Evolutionary conservation across 768 basidiomycete genomes (phyloP).

Genomic region (Lactarius evosmus): DNA sequence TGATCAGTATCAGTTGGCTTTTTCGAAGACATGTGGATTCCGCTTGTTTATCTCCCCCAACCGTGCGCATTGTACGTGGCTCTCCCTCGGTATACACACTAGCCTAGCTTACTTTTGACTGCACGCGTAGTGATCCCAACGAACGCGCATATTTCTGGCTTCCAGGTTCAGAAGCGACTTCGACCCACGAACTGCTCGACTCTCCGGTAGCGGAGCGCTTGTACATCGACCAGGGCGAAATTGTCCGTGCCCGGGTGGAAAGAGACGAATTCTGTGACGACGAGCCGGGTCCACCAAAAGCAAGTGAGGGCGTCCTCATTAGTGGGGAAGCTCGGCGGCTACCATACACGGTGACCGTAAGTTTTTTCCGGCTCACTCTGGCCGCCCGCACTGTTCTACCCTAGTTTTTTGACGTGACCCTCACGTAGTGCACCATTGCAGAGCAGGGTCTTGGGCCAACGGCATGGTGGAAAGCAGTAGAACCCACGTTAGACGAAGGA

Average conservation of each 20-base stretch:
- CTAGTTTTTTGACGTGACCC: background rate
- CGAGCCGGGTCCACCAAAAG: constrained; percentile 80
- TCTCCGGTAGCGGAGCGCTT: constrained; percentile 62
- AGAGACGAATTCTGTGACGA: constrained; percentile 82
- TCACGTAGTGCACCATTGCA: constrained; percentile 66
- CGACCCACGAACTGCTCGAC: constrained; percentile 64
- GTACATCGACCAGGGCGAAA: constrained; percentile 77
- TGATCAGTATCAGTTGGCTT: constrained; percentile 77
- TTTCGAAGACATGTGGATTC: constrained; percentile 92
- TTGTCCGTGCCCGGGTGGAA: constrained; percentile 75
- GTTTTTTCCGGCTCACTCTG: constrained; percentile 32
- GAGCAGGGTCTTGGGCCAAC: constrained; percentile 80
- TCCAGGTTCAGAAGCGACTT: constrained; percentile 50
- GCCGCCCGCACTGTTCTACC: background rate
- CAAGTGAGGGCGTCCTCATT: constrained; percentile 61
- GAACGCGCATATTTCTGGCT: constrained; percentile 85
- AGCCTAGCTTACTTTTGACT: background rate
- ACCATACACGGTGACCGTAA: constrained; percentile 69
- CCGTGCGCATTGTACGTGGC: constrained; percentile 74
- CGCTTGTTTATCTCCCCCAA: constrained; percentile 72
- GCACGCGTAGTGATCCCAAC: constrained; percentile 60
- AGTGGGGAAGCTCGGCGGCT: constrained; percentile 48
- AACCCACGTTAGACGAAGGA: constrained; percentile 42
- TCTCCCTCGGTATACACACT: too few relatives aligned
- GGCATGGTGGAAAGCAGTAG: constrained; percentile 66